phyloP scores from a whole-genome alignment of 129 eudicot species.

The Heracleum sosnowskyi region DNA sequence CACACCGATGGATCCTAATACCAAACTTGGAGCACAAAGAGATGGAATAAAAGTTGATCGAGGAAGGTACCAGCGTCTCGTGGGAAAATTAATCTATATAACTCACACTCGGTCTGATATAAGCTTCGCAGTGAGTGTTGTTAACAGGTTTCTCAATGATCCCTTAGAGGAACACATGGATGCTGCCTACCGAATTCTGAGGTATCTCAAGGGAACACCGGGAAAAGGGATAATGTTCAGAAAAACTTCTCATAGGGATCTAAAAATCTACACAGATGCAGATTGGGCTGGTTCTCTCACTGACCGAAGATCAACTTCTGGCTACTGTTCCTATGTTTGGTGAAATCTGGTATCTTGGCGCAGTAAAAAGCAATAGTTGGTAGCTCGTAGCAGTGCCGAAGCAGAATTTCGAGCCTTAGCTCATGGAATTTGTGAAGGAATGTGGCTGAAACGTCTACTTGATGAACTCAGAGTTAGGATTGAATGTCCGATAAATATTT shows the following conservation, averaged over 20 bases:
- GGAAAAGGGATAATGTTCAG: not conserved
- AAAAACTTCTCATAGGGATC: not conserved
- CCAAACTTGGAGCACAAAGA: too few species aligned
- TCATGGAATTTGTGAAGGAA: constrained; percentile 11
- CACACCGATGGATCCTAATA: too few species aligned
- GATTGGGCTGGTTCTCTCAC: constrained; percentile 1
- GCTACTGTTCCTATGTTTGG: too few species aligned
- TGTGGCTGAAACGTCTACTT: constrained; percentile 3
- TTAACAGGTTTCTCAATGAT: not conserved
- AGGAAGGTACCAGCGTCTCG: too few species aligned
- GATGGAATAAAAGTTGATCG: too few species aligned
- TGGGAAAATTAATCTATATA: too few species aligned
- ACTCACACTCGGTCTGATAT: not conserved
- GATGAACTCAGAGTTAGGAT: not conserved
- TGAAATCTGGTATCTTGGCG: too few species aligned
- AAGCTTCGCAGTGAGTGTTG: not conserved
- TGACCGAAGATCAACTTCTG: too few species aligned
- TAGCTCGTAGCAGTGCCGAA: too few species aligned
- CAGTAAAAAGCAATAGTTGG: too few species aligned
- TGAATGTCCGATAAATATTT: not conserved
- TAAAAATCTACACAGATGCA: not conserved
- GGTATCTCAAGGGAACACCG: too few species aligned
- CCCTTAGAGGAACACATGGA: too few species aligned
- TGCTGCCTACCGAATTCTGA: not conserved
- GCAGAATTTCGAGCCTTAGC: not conserved